Percentiles rank a stretch among this genome's conserved stretches.
Evolutionary conservation across 2,329 filamentous ascomycete species (phyloP).

Genomic region (Hypocrella siamensis): DNA sequence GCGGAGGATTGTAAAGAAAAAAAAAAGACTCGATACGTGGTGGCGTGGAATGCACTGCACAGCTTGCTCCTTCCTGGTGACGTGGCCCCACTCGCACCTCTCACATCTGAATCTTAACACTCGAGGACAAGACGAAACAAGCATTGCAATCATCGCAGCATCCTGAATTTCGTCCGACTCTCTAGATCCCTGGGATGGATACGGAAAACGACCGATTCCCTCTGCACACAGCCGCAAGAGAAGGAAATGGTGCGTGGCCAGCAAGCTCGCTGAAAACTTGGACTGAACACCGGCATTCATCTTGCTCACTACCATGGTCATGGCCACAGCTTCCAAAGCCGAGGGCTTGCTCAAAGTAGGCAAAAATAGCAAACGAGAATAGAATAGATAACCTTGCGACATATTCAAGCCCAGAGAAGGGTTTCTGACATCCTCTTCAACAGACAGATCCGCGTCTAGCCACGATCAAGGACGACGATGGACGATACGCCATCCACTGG

Average conservation of each 20-base stretch:
- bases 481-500: conserved; percentile 87
- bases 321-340: conserved; percentile 5
- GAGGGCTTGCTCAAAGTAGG: conserved; percentile 8
- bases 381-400: no score
- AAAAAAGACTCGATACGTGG: conserved; percentile 1
- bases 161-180: no score
- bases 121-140: no score
- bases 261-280: not conserved
- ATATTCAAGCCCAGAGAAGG: no score
- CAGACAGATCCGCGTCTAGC: conserved; percentile 71
- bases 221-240: conserved; percentile 73
- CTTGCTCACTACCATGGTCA: not conserved
- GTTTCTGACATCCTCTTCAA: not conserved
- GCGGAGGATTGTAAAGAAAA: no score
- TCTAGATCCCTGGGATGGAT: no score
- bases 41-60: conserved; percentile 2
- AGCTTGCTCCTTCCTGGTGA: no score
- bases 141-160: no score
- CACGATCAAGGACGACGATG: conserved; percentile 61
- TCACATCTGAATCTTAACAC: no score
- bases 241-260: conserved; percentile 59
- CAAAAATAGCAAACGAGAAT: no score
- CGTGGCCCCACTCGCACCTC: no score
- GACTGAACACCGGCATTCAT: not conserved
- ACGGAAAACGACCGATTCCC: conserved; percentile 49